phyloP scores from a whole-genome alignment of 306 rosid species.

The Trifolium repens region DNA sequence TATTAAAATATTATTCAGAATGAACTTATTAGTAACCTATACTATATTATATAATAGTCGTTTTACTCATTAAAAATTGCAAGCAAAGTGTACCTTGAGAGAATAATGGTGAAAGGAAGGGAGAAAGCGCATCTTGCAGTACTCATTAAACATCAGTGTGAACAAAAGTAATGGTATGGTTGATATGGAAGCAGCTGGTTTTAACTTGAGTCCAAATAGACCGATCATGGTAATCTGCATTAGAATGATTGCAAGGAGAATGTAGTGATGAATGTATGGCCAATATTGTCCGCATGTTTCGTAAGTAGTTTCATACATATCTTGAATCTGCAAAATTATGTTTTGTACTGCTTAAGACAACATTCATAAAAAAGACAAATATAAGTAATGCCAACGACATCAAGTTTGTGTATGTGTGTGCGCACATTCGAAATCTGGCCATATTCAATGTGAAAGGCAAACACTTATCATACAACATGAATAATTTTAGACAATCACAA shows the following conservation, averaged over 20 bases:
- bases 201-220: conserved; percentile 76
- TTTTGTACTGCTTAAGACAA: conserved; percentile 13
- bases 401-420: neutral
- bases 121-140: conserved; percentile 92
- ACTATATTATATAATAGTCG: neutral
- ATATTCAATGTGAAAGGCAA: neutral
- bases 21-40: neutral
- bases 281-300: conserved; percentile 89
- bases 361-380: conserved; percentile 16
- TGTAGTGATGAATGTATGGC: conserved; percentile 85
- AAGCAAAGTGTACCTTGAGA: conserved; percentile 59
- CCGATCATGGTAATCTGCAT: conserved; percentile 99
- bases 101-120: conserved; percentile 66
- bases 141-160: conserved; percentile 79
- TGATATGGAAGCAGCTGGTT: conserved; percentile 84
- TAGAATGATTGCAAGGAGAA: conserved; percentile 70
- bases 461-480: neutral
- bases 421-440: neutral
- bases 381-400: neutral
- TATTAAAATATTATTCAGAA: neutral
- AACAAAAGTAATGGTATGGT: conserved; percentile 70
- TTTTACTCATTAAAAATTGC: neutral
- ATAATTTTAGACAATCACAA: neutral
- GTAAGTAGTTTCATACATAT: conserved; percentile 73
- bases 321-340: conserved; percentile 69